Evolutionary conservation across 495 filamentous ascomycete genomes (phyloP).

Genomic region (Parachaetomium inaequale): DNA sequence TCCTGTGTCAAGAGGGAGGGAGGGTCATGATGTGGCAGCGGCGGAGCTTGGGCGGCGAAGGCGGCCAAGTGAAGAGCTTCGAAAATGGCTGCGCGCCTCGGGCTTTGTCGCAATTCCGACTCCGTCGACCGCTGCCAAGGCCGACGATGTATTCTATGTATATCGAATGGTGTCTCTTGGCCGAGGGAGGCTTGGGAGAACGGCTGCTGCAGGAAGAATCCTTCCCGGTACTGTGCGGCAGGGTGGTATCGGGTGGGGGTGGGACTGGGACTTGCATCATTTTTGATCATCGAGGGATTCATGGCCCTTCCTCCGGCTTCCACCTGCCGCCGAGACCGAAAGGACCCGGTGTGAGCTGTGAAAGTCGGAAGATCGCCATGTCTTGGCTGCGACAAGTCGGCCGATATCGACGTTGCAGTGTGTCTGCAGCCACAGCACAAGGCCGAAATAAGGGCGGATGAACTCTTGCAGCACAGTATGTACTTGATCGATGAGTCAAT

Average conservation of each 20-base stretch:
- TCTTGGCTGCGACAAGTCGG: neutral
- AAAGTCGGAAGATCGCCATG: neutral
- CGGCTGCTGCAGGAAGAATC: neutral
- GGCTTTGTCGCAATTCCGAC: constrained; percentile 10
- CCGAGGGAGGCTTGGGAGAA: neutral
- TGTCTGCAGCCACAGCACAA: no score
- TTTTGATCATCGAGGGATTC: constrained; percentile 1
- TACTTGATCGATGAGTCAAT: no score
- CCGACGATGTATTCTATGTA: neutral
- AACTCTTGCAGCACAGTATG: no score
- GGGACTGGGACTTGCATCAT: constrained; percentile 1
- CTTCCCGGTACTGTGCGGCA: constrained; percentile 12
- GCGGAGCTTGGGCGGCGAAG: neutral
- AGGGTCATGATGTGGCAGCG: neutral
- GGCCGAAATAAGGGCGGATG: no score
- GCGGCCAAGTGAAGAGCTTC: neutral
- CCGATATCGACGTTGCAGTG: neutral
- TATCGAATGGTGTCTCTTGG: neutral
- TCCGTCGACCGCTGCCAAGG: constrained; percentile 11
- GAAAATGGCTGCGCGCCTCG: neutral
- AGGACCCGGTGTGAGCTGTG: neutral
- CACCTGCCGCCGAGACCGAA: neutral
- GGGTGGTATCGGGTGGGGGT: constrained; percentile 4
- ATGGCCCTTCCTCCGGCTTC: neutral
- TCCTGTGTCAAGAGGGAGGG: neutral